phyloP scores from a whole-genome alignment of 2,329 filamentous ascomycete genomes.

The Cladosporium sp. region DNA sequence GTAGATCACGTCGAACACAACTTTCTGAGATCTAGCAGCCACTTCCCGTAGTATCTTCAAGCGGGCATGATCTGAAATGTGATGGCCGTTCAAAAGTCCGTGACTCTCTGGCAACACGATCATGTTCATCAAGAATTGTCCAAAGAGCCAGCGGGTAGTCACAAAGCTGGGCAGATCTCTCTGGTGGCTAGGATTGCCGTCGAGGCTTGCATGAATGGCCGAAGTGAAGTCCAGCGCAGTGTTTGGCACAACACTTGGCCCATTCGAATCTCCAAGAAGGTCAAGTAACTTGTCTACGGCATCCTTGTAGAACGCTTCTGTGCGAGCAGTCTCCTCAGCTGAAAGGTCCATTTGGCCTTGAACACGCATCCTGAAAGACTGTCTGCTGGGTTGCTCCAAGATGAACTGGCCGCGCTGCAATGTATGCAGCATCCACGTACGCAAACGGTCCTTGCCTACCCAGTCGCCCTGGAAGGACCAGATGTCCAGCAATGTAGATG shows the following conservation, averaged over 20 bases:
- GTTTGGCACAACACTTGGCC: conserved; percentile 80
- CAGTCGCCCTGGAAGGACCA: conserved; percentile 87
- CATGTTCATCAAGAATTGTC: conserved; percentile 78
- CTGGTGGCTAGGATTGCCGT: conserved; percentile 67
- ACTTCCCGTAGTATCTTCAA: conserved; percentile 74
- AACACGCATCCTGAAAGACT: conserved; percentile 65
- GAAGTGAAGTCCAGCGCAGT: conserved; percentile 81
- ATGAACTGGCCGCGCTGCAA: conserved; percentile 91
- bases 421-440: conserved; percentile 92
- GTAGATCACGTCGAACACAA: conserved; percentile 73
- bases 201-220: conserved; percentile 71
- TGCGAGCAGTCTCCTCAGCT: conserved; percentile 75
- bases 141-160: conserved; percentile 89
- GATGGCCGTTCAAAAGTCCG: conserved; percentile 76
- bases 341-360: conserved; percentile 69
- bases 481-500: conserved; percentile 80
- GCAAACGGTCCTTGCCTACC: conserved; percentile 85
- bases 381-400: conserved; percentile 79
- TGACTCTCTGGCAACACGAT: conserved; percentile 81
- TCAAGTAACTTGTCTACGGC: conserved; percentile 81
- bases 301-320: conserved; percentile 84
- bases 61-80: conserved; percentile 86
- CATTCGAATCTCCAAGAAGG: conserved; percentile 75
- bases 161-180: conserved; percentile 75
- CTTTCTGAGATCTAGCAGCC: conserved; percentile 74